A percentile compares a stretch with the other conserved stretches of the same genome.
These are phyloP conservation scores for Pseudonectria buxi DNA, from an alignment of 2,329 filamentous ascomycete species.

Conservation along the genomic window DNA sequence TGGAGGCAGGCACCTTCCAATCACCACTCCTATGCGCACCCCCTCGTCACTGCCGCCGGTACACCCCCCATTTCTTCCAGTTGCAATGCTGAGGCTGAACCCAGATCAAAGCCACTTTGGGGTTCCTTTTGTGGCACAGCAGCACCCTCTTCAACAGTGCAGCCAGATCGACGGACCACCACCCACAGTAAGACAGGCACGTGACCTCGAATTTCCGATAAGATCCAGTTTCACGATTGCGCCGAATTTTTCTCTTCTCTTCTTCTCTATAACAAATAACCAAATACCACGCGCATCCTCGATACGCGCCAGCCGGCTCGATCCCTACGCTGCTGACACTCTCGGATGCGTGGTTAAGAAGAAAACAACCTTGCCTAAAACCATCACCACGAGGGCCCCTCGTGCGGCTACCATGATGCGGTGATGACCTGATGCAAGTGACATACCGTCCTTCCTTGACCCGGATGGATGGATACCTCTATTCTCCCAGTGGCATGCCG, in stretches of 20 bases:
- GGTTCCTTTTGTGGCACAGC: too few species aligned
- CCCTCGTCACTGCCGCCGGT: constrained; percentile 1
- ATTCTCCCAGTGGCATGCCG: too few species aligned
- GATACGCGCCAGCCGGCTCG: constrained; percentile 33
- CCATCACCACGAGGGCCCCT: constrained; percentile 63
- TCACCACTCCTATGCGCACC: not conserved
- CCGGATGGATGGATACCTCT: too few species aligned
- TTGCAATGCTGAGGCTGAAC: not conserved
- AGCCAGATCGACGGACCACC: not conserved
- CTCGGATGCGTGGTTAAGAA: constrained; percentile 52
- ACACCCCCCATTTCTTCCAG: not conserved
- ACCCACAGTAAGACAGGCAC: not conserved
- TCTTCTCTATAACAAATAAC: constrained; percentile 25
- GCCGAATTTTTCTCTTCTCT: constrained; percentile 18
- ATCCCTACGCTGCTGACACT: constrained; percentile 38
- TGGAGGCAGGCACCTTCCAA: not conserved
- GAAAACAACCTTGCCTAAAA: constrained; percentile 57
- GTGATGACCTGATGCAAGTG: constrained; percentile 62
- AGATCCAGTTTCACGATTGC: constrained; percentile 7
- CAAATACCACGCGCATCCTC: constrained; percentile 38
- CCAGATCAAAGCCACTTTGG: not conserved
- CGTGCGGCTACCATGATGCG: constrained; percentile 58
- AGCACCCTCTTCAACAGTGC: too few species aligned
- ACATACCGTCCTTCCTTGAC: constrained; percentile 33
- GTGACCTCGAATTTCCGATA: constrained; percentile 9